Conservation (phyloP, 306 rosid genomes). For the Vigna nakashimae region DNA sequence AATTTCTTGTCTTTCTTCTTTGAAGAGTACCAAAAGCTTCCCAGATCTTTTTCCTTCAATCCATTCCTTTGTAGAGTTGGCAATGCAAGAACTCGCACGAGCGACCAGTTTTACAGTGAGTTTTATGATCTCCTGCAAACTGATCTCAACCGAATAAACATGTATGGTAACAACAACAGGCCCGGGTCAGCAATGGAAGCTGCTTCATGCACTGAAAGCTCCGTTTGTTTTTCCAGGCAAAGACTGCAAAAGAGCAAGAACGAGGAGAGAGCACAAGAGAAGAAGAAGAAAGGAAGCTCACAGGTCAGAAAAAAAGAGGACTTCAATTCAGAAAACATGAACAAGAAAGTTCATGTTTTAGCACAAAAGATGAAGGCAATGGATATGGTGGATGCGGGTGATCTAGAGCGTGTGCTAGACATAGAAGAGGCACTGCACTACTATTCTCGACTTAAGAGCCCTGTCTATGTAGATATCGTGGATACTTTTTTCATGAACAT, state of each 20-base stretch:
- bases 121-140: slow-evolving; percentile 76
- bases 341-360: slow-evolving; percentile 46
- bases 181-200: slow-evolving; percentile 48
- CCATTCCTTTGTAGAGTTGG: slow-evolving; percentile 57
- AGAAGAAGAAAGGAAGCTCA: slow-evolving; percentile 50
- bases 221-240: slow-evolving; percentile 39
- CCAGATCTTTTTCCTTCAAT: slow-evolving; percentile 65
- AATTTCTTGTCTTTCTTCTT: slow-evolving; percentile 62
- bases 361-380: slow-evolving; percentile 80
- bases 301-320: slow-evolving; percentile 51
- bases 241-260: slow-evolving; percentile 50
- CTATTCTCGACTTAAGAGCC: slow-evolving; percentile 87
- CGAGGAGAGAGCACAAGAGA: slow-evolving; percentile 50
- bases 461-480: slow-evolving; percentile 79
- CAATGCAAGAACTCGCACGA: slow-evolving; percentile 50
- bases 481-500: slow-evolving; percentile 86
- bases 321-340: slow-evolving; percentile 40
- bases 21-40: slow-evolving; percentile 69
- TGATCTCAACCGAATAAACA: slow-evolving; percentile 52
- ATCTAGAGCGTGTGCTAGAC: slow-evolving; percentile 83
- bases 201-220: slow-evolving; percentile 45
- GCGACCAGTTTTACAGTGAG: slow-evolving; percentile 64
- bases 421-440: slow-evolving; percentile 95
- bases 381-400: slow-evolving; percentile 76
- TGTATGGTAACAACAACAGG: slow-evolving; percentile 38